phyloP scores from a whole-genome alignment of 345 rosid species.

The Gossypium ekmanianum region DNA sequence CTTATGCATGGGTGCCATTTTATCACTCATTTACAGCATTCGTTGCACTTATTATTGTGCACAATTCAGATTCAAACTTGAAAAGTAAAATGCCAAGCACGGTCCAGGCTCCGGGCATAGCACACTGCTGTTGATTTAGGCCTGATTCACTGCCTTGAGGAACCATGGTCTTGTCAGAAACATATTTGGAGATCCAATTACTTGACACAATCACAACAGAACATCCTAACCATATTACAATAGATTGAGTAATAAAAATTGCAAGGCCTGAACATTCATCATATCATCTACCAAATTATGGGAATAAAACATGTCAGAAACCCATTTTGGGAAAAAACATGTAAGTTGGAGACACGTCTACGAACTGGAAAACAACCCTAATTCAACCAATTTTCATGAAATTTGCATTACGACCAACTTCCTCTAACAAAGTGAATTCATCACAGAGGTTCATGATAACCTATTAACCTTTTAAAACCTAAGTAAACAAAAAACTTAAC shows the following conservation, averaged over 20 bases:
- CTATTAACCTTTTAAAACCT: background rate
- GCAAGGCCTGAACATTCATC: background rate
- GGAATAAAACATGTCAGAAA: background rate
- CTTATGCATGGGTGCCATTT: background rate
- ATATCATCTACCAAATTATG: background rate
- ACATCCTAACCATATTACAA: background rate
- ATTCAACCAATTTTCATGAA: conserved; percentile 16
- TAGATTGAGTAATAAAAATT: background rate
- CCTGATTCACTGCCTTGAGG: background rate
- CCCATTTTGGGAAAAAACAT: background rate
- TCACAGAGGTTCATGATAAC: background rate
- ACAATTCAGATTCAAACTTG: background rate
- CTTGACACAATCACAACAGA: background rate
- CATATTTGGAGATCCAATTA: background rate
- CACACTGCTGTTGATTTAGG: background rate
- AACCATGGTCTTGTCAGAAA: background rate
- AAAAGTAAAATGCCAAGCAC: background rate
- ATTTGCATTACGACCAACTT: background rate
- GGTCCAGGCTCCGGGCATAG: background rate
- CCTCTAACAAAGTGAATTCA: background rate
- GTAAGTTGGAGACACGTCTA: background rate
- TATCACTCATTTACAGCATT: background rate
- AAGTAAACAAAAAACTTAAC: background rate
- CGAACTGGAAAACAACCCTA: conserved; percentile 21
- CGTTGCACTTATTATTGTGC: background rate